Evolutionary conservation across 805 yeast genomes (phyloP).

Genomic region (Candida cerambycidarum): DNA sequence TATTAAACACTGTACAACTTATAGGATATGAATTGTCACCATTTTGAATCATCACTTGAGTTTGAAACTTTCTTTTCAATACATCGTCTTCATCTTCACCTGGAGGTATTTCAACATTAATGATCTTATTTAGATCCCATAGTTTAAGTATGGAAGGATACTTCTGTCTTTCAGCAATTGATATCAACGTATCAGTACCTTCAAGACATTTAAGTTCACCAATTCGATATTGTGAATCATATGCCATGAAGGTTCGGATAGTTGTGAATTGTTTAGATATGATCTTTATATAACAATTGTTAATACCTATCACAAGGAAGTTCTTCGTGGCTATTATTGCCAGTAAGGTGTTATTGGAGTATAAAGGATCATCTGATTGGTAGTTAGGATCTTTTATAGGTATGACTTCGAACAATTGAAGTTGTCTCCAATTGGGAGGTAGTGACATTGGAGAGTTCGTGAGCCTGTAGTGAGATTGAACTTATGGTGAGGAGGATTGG

Average conservation of each 20-base stretch:
- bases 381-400: slow-evolving; percentile 84
- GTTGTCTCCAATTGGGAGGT: slow-evolving; percentile 50
- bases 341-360: slow-evolving; percentile 74
- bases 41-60: slow-evolving; percentile 63
- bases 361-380: slow-evolving; percentile 61
- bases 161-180: slow-evolving; percentile 76
- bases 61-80: slow-evolving; percentile 46
- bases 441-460: slow-evolving; percentile 12
- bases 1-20: slow-evolving; percentile 57
- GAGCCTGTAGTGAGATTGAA: background rate
- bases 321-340: slow-evolving; percentile 60
- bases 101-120: slow-evolving; percentile 18
- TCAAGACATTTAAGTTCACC: slow-evolving; percentile 53
- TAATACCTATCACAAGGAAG: slow-evolving; percentile 59
- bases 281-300: slow-evolving; percentile 53
- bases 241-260: slow-evolving; percentile 56
- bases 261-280: slow-evolving; percentile 51
- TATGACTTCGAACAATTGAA: slow-evolving; percentile 78
- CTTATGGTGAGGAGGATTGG: no score
- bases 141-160: slow-evolving; percentile 65
- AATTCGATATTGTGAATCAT: slow-evolving; percentile 63
- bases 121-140: slow-evolving; percentile 65
- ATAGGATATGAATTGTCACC: slow-evolving; percentile 79
- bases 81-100: slow-evolving; percentile 21
- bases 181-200: slow-evolving; percentile 54